A percentile compares a stretch with the other conserved stretches of the same genome.
Conservation (phyloP, 805 yeast species). For the Kazachstania kunashirensis region DNA sequence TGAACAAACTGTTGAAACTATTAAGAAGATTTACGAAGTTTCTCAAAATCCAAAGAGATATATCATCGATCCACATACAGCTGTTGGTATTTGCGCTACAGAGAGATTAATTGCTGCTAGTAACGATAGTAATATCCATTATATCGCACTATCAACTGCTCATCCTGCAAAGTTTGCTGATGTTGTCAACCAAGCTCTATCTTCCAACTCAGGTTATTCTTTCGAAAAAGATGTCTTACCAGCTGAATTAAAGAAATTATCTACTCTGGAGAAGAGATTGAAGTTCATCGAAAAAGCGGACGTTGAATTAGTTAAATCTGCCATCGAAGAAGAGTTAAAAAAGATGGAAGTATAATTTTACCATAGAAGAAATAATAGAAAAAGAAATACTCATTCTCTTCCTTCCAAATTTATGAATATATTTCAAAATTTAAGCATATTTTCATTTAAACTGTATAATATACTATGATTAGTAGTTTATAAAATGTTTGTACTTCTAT, state of each 20-base stretch:
- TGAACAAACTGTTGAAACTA: slow-evolving; percentile 68
- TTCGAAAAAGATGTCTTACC: slow-evolving; percentile 88
- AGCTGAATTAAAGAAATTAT: slow-evolving; percentile 66
- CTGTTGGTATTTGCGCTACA: slow-evolving; percentile 85
- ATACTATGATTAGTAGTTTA: not conserved
- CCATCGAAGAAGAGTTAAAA: slow-evolving; percentile 62
- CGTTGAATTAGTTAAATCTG: slow-evolving; percentile 60
- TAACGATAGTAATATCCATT: slow-evolving; percentile 35
- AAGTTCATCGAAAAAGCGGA: slow-evolving; percentile 62
- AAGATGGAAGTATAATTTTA: slow-evolving; percentile 33
- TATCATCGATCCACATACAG: slow-evolving; percentile 91
- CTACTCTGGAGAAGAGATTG: slow-evolving; percentile 64
- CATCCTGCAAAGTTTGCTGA: slow-evolving; percentile 98
- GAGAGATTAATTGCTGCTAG: slow-evolving; percentile 48
- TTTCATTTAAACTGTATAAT: not conserved
- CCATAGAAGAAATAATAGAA: too few species aligned
- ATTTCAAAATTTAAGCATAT: not conserved
- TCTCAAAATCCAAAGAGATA: slow-evolving; percentile 51
- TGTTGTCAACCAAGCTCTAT: slow-evolving; percentile 79
- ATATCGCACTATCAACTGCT: slow-evolving; percentile 85
- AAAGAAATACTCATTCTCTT: not conserved
- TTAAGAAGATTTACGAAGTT: slow-evolving; percentile 54
- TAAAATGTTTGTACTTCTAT: slow-evolving; percentile 1
- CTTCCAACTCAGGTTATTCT: slow-evolving; percentile 58
- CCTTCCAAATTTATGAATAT: not conserved